Base-by-base conservation (phyloP, 305 asterid species). In the Plantago rigida region DNA sequence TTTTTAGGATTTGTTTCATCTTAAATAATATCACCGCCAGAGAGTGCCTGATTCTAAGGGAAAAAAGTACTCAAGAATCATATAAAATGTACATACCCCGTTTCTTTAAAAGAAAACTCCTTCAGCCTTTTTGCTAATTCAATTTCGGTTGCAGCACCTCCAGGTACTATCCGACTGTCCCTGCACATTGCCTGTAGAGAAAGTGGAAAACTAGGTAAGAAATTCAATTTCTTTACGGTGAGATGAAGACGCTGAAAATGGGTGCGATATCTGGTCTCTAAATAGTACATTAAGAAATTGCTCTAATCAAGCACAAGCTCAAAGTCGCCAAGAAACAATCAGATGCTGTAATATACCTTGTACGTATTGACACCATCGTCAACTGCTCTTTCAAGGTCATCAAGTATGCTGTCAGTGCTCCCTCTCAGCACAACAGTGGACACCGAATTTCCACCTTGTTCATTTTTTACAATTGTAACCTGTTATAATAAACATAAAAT, bases 101-200 rank as follows among this genome's bases (percentile, higher is more conserved):
- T 92, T 75, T 92, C 97, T 80, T 77, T 87, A 70, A 85, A 75
- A 64, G 99, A 82, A 73, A 89, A 86, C 59, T 89, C 97, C 77
- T 92, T 89, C 78, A 92, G 81, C 63, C 86, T 86, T 75, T 72
- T 83, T 52, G 97, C 96, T 68, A 92, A 70, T 68, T 92, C 99
- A 56, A 92, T 87, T 82, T 89, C 99, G 68, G 96, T 79, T 67
- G 99, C 99, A 14, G 99, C 97, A 64, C 95, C 99, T 61, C 96
- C 99, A 65, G 97, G 97, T 62, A 89, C 73, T 13, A 68, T 82
- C 71, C 99, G 85, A 72, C 97, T 89, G 74, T 89, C 97, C 78
- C 95, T 79, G 89, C 99, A 89, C 94, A 86, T 87, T 58, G 99
- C 99, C 97, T 89, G 85, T 22, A 22, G 26, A 2, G 26, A 22